Evolutionary conservation across 2,329 filamentous ascomycete genomes (phyloP).

Genomic region (Sarocladium oryzae): DNA sequence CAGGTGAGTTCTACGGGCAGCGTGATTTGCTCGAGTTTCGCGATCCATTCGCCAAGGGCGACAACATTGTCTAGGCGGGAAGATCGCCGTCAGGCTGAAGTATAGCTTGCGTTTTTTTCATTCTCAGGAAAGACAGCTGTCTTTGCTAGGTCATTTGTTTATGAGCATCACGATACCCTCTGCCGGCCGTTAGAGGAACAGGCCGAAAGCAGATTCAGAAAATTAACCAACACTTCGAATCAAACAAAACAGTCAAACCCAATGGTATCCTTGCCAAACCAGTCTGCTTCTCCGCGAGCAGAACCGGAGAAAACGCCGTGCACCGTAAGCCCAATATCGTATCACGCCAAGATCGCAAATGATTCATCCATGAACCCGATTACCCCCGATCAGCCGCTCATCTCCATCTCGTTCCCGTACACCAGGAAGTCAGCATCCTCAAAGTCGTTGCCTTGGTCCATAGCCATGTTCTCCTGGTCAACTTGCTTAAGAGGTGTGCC

Average conservation of each 20-base stretch:
- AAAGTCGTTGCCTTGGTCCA: constrained; percentile 46
- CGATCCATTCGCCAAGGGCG: constrained; percentile 40
- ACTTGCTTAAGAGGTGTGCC: constrained; percentile 2
- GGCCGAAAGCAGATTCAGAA: background rate
- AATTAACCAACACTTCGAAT: background rate
- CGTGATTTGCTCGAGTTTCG: constrained; percentile 74
- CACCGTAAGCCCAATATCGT: background rate
- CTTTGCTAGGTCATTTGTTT: background rate
- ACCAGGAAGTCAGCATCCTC: constrained; percentile 63
- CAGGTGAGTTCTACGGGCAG: constrained; percentile 86
- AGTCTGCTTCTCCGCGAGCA: background rate
- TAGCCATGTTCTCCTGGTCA: constrained; percentile 41
- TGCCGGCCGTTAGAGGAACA: background rate
- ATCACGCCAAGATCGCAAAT: background rate
- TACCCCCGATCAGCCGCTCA: constrained; percentile 10
- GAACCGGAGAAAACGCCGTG: background rate
- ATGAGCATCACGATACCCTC: constrained; percentile 1
- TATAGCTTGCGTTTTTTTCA: too few species aligned
- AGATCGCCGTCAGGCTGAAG: too few species aligned
- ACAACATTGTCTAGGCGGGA: background rate
- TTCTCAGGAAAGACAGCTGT: too few species aligned
- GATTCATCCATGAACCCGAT: background rate
- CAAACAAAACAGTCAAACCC: background rate
- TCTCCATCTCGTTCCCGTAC: constrained; percentile 35
- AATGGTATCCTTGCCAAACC: constrained; percentile 10